Base-by-base conservation (phyloP, 495 filamentous ascomycete genomes). In the Recurvomyces mirabilis region DNA sequence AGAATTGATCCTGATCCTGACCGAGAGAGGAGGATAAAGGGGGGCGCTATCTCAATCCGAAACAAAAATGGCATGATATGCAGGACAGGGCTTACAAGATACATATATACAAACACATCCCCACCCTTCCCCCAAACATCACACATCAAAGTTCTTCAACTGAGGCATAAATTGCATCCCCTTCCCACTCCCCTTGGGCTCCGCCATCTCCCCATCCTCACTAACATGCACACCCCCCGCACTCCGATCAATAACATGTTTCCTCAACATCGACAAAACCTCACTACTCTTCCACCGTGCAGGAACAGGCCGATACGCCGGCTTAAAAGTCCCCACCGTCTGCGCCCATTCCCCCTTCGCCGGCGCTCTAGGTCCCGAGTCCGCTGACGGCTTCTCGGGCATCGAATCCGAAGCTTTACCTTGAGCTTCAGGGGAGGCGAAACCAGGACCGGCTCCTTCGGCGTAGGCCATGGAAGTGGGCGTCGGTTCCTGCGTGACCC, bases 301-400 rank as follows among this genome's bases (percentile, higher is more conserved):
- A 21, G 91, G 91, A 41, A 94, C 87, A 12, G 89, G 87, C 14
- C 91, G 67, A 60, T 96, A 95, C 18, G 87, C 86, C 13, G 91
- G 88, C 72, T 84, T 87, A 61, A 91, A 94, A 1, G 86, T 84
- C 10, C 91, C 91, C 11, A 94, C 72, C 0, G 91, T 98, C 73
- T 96, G 91, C 49, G 82, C 84, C 91, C 91, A 98, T 69, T 96
- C 91, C 38, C 88, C 91, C 17, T 64, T 54, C 28, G 47, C 38
- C 38, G 58, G 59, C 43, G 56, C 51, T 35, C 51, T 37, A 18
- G 6, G 26, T 13, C 21, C 42, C 24, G n/a, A 34, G 46, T 20
- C 36, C 47, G 57, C 40, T 4, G 39, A 33, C 5, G 33, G 17
- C 28, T 35, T 23, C 18, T 53, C 60, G 42, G 60, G 58, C 22